A percentile compares a stretch with the other conserved stretches of the same genome.
Conservation (phyloP, 768 basidiomycete species). For the Coprinopsis strossmayeri region DNA sequence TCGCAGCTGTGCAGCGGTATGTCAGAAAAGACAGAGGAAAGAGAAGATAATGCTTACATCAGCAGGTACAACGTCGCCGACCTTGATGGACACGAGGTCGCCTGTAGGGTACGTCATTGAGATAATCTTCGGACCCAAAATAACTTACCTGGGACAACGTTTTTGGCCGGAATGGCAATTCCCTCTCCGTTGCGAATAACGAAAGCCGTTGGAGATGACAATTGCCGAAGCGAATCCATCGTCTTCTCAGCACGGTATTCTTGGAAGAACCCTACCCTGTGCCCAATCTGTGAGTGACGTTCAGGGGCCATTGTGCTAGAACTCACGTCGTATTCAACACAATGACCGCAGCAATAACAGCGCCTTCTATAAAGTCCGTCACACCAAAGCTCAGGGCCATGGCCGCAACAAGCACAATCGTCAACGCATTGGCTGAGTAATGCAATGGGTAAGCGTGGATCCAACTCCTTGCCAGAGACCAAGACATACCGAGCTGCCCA, state of each 20-base stretch:
- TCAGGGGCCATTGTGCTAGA: background rate
- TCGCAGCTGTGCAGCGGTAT: slow-evolving; percentile 28
- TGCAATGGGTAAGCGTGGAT: background rate
- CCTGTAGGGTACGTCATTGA: slow-evolving; percentile 17
- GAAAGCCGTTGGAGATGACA: slow-evolving; percentile 40
- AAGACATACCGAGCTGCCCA: slow-evolving; percentile 25
- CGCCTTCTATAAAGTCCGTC: slow-evolving; percentile 46
- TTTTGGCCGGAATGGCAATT: slow-evolving; percentile 31
- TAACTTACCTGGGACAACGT: slow-evolving; percentile 32
- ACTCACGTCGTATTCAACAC: slow-evolving; percentile 32
- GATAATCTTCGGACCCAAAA: background rate
- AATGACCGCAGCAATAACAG: slow-evolving; percentile 41
- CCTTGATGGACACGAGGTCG: slow-evolving; percentile 32
- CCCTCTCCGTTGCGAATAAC: slow-evolving; percentile 37
- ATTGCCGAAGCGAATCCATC: slow-evolving; percentile 41
- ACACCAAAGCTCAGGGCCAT: slow-evolving; percentile 51
- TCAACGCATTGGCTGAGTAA: slow-evolving; percentile 33
- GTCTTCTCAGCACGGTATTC: slow-evolving; percentile 45
- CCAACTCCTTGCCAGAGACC: background rate
- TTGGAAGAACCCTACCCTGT: slow-evolving; percentile 37
- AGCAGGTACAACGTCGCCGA: slow-evolving; percentile 37
- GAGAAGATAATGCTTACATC: slow-evolving; percentile 25
- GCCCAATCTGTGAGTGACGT: background rate
- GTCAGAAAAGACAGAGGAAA: background rate
- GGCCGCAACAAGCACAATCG: slow-evolving; percentile 27